Evolutionary conservation across 768 basidiomycete genomes (phyloP).

Genomic region (Mycena maculata): DNA sequence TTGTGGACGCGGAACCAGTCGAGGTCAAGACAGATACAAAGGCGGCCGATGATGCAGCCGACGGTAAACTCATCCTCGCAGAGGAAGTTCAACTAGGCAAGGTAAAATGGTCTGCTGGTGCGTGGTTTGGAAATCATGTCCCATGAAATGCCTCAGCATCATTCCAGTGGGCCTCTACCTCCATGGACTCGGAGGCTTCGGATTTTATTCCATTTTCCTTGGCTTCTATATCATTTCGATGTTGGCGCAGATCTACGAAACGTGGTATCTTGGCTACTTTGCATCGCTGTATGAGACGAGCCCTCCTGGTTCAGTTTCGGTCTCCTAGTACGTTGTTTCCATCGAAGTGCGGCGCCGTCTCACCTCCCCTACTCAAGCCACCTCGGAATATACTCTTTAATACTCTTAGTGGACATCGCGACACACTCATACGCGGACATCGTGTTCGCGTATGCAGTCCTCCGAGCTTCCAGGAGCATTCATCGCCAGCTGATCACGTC

Average conservation of each 20-base stretch:
- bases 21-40: slow-evolving; percentile 9
- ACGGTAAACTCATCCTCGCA: slow-evolving; percentile 58
- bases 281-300: slow-evolving; percentile 35
- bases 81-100: slow-evolving; percentile 61
- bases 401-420: slow-evolving; percentile 13
- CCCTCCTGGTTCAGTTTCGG: slow-evolving; percentile 33
- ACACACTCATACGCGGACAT: slow-evolving; percentile 21
- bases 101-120: slow-evolving; percentile 50
- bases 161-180: slow-evolving; percentile 40
- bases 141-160: not conserved
- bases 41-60: too few species aligned
- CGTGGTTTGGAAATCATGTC: not conserved
- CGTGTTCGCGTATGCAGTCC: slow-evolving; percentile 33
- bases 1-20: slow-evolving; percentile 24
- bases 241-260: slow-evolving; percentile 26
- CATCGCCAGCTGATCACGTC: slow-evolving; percentile 23
- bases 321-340: slow-evolving; percentile 35
- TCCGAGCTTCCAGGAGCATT: slow-evolving; percentile 28
- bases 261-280: slow-evolving; percentile 43
- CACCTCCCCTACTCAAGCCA: slow-evolving; percentile 16
- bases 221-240: slow-evolving; percentile 23
- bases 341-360: not conserved
- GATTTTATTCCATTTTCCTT: slow-evolving; percentile 37
- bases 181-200: slow-evolving; percentile 34
- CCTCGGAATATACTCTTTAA: slow-evolving; percentile 15